Base-by-base conservation (phyloP, 2,329 filamentous ascomycete genomes). In the Colletotrichum sp. region DNA sequence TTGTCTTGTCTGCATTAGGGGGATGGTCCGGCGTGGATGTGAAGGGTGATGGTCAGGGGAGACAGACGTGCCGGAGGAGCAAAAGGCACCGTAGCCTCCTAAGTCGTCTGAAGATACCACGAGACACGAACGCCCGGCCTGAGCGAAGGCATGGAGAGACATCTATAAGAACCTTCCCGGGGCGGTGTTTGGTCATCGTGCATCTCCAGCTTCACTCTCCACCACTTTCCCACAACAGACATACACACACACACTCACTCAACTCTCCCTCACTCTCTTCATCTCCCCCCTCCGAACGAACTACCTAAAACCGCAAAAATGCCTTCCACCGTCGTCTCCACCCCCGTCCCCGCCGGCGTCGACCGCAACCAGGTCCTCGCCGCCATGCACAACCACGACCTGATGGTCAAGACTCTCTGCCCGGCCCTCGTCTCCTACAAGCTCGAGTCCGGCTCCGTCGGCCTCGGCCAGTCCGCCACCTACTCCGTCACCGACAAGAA, bases 401-500 rank as follows among this genome's bases (percentile, higher is more conserved):
- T 76, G 28, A 76, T 76, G 74, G 74, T 76, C 64, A 76, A 76
- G 74, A 76, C 74, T 5, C 74, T 76, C 64, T 76, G 74, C 70
- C 74, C 74, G 32, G 48, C 63, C 36, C 74, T 76, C 64, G 68
- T 76, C 74, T 65, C 64, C 38, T 65, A 76, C 70, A 76, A 68
- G 16, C 70, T 68, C 28, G 70, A 76, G 70, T 73, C 70, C 58
- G 74, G 74, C 64, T 64, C 70, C 48, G 64, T 64, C 43, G 74
- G 64, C 58, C 12, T 38, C 9, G 70, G 70, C 43, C 70, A 76
- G 70, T 52, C 74, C 28, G 74, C 74, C 64, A 69, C 65, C 58
- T 76, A 74, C 74, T 73, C 70, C 70, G 71, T 76, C 64, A 76
- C 74, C 26, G 74, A 76, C 58, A 76, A 76, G 74, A 76, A 76